phyloP scores from a whole-genome alignment of 768 basidiomycete species.

The Podaxis sp. region DNA sequence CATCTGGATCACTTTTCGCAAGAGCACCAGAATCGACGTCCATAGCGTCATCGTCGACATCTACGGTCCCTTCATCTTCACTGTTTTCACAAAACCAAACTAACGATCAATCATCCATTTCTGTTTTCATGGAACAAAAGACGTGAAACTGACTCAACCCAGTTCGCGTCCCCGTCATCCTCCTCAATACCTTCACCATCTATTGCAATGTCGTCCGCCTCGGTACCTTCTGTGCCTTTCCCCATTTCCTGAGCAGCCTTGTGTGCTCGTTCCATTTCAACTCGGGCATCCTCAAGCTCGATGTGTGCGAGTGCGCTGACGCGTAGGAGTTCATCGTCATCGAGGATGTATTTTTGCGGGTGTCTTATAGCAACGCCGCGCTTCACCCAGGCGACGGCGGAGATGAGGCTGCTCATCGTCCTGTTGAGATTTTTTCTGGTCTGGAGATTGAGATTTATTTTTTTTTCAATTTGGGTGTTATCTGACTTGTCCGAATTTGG shows the following conservation, averaged over 20 bases:
- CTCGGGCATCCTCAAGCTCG: conserved; percentile 85
- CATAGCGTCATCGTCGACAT: conserved; percentile 60
- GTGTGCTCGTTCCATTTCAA: conserved; percentile 80
- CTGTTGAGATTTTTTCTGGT: neutral
- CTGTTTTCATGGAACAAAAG: conserved; percentile 4
- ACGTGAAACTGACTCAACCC: conserved; percentile 80
- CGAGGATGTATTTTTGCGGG: conserved; percentile 85
- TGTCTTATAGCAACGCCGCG: conserved; percentile 71
- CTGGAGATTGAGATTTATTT: neutral
- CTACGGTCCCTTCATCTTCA: conserved; percentile 44
- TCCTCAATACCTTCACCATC: conserved; percentile 41
- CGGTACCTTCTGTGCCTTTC: conserved; percentile 56
- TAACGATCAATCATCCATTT: conserved; percentile 11
- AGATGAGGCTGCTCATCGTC: conserved; percentile 74
- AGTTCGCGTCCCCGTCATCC: conserved; percentile 49
- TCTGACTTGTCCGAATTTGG: neutral
- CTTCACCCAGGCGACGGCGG: conserved; percentile 74
- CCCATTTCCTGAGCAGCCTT: conserved; percentile 71
- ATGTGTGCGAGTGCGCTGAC: conserved; percentile 85
- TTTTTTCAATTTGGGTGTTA: neutral
- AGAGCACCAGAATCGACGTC: conserved; percentile 43
- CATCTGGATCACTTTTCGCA: conserved; percentile 43
- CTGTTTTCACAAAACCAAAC: conserved; percentile 19
- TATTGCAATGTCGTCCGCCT: conserved; percentile 50
- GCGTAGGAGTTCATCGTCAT: conserved; percentile 85